A percentile compares a stretch with the other conserved stretches of the same genome.
Conservation (phyloP, 140 eudicot species). For the Anethum foeniculum region DNA sequence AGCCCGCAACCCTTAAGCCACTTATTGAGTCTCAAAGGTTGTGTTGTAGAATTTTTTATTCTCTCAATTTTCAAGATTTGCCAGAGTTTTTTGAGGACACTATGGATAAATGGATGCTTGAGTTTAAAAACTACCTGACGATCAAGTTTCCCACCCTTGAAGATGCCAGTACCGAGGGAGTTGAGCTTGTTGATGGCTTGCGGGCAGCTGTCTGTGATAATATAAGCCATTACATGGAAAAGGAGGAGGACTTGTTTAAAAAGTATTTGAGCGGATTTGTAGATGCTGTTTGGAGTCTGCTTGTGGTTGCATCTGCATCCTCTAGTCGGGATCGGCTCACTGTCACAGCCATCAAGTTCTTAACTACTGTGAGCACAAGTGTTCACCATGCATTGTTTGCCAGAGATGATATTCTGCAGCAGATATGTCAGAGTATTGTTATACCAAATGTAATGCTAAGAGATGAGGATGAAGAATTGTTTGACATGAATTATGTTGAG, state of each 20-base stretch:
- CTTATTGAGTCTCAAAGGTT: conserved; percentile 71
- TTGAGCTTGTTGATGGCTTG: conserved; percentile 64
- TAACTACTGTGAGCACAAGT: conserved; percentile 67
- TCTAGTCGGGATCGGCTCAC: conserved; percentile 69
- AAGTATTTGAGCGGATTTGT: conserved; percentile 63
- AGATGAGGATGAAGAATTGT: conserved; percentile 87
- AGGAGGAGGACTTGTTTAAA: conserved; percentile 57
- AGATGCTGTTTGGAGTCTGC: conserved; percentile 66
- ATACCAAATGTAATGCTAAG: conserved; percentile 82
- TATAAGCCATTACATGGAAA: conserved; percentile 68
- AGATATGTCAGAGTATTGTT: conserved; percentile 69
- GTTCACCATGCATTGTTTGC: conserved; percentile 70
- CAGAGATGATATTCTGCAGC: conserved; percentile 56
- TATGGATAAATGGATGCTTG: conserved; percentile 72
- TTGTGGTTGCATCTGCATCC: conserved; percentile 56
- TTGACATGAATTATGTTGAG: conserved; percentile 82
- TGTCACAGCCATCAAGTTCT: conserved; percentile 66
- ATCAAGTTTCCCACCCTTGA: conserved; percentile 49
- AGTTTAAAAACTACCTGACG: conserved; percentile 60
- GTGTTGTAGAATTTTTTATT: conserved; percentile 81
- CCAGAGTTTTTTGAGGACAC: conserved; percentile 85
- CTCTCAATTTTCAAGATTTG: conserved; percentile 68
- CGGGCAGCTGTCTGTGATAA: conserved; percentile 84
- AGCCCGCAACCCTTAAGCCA: conserved; percentile 28
- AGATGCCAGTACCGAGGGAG: conserved; percentile 58